Percentiles rank a stretch among this genome's conserved stretches.
phyloP scores from a whole-genome alignment of 23 red algal species.

The Pyropia yezoensis region DNA sequence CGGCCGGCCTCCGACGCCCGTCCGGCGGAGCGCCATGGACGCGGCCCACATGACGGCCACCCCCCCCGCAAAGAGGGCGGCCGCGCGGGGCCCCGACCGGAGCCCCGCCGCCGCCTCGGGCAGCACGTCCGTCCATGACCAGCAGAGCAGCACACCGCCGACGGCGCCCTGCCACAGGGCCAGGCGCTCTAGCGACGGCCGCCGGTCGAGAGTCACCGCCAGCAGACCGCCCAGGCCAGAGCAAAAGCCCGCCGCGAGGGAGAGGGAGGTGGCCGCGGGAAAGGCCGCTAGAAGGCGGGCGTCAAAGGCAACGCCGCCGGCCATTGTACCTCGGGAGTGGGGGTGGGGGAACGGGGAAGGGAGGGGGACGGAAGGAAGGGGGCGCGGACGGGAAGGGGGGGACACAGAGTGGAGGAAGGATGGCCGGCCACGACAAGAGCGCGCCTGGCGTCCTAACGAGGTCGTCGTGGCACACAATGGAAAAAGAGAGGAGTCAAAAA shows the following conservation, averaged over 20 bases:
- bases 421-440: too few relatives aligned
- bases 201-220: not conserved
- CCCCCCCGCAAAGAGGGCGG: conserved; percentile 3
- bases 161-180: conserved; percentile 9
- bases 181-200: not conserved
- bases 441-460: too few relatives aligned
- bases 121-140: not conserved
- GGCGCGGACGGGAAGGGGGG: too few relatives aligned
- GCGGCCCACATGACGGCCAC: not conserved
- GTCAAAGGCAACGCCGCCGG: too few relatives aligned
- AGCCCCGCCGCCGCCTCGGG: conserved; percentile 16
- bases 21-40: not conserved
- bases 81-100: not conserved
- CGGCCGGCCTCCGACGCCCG: not conserved
- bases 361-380: too few relatives aligned
- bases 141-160: conserved; percentile 3
- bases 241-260: conserved; percentile 8
- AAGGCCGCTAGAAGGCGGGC: not conserved
- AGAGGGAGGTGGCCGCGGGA: conserved; percentile 1
- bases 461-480: too few relatives aligned
- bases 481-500: too few relatives aligned
- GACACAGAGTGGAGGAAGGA: too few relatives aligned
- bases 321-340: too few relatives aligned
- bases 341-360: too few relatives aligned
- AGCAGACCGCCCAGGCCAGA: conserved; percentile 1